Evolutionary conservation across 345 rosid species (phyloP).

Genomic region (Firmiana major): DNA sequence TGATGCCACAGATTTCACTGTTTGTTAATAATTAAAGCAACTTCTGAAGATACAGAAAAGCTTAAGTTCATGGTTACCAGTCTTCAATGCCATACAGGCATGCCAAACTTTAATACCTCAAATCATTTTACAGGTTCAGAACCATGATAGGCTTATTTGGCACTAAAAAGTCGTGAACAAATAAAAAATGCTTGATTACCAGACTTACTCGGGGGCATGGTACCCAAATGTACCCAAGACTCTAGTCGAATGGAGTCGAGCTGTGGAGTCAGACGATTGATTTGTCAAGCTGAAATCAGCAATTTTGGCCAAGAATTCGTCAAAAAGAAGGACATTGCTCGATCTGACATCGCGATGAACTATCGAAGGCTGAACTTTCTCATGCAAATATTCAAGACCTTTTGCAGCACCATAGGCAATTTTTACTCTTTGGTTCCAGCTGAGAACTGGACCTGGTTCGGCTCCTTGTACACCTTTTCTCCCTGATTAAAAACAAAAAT

Average conservation of each 20-base stretch:
- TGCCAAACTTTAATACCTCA: not conserved
- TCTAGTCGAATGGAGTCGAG: conserved; percentile 91
- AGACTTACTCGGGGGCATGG: conserved; percentile 94
- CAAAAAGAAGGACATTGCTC: conserved; percentile 86
- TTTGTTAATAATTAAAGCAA: too few relatives aligned
- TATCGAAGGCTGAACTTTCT: conserved; percentile 84
- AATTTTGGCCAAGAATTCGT: conserved; percentile 73
- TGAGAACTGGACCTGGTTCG: conserved; percentile 88
- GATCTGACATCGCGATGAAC: conserved; percentile 95
- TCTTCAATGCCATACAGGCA: too few relatives aligned
- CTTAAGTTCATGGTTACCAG: too few relatives aligned
- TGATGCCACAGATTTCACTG: too few relatives aligned
- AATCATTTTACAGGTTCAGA: not conserved
- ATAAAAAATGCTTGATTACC: not conserved
- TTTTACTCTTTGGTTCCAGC: conserved; percentile 87
- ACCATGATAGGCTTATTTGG: not conserved
- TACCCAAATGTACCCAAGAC: conserved; percentile 98
- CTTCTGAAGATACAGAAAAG: too few relatives aligned
- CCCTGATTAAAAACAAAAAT: conserved; percentile 37
- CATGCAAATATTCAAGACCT: conserved; percentile 93
- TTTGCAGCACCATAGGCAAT: conserved; percentile 88
- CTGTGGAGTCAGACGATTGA: conserved; percentile 84
- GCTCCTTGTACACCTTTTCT: conserved; percentile 96
- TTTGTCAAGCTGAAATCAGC: conserved; percentile 92
- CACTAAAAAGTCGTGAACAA: not conserved